Percentiles rank a stretch among this genome's conserved stretches.
Evolutionary conservation across 1,284 basidiomycete genomes (phyloP).

Genomic region (Taiwanofungus camphoratus): DNA sequence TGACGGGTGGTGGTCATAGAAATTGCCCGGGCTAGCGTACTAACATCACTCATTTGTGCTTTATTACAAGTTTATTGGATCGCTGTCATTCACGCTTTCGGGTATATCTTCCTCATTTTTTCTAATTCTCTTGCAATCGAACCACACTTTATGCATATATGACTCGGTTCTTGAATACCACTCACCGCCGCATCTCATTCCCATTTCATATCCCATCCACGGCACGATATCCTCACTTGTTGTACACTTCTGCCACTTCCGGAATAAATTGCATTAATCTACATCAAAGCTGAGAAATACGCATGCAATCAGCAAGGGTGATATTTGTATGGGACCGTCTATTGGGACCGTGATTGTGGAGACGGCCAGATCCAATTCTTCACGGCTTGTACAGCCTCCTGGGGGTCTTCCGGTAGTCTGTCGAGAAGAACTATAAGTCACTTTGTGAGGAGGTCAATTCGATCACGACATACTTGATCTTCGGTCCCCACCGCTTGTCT

Average conservation of each 20-base stretch:
- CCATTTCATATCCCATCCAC: conserved; percentile 17
- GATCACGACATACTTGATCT: conserved; percentile 50
- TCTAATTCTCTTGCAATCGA: conserved; percentile 3
- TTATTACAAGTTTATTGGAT: conserved; percentile 5
- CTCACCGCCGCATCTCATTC: conserved; percentile 5
- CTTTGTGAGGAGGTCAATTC: not conserved
- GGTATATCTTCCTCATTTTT: conserved; percentile 1
- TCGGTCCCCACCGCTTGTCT: conserved; percentile 78
- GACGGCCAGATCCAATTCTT: conserved; percentile 63
- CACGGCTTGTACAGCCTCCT: conserved; percentile 54
- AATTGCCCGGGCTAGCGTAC: not conserved
- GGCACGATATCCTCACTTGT: conserved; percentile 28
- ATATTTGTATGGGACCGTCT: no score
- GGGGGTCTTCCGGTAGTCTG: conserved; percentile 67
- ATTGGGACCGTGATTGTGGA: conserved; percentile 12
- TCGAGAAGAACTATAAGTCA: conserved; percentile 1
- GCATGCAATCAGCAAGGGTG: no score
- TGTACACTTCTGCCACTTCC: conserved; percentile 29
- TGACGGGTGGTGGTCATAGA: conserved; percentile 72
- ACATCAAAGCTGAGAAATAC: conserved; percentile 2
- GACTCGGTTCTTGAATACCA: conserved; percentile 14
- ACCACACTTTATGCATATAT: conserved; percentile 12
- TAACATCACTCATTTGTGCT: not conserved
- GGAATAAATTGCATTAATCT: conserved; percentile 30
- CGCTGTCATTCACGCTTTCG: conserved; percentile 4